Conservation (phyloP, 352 stramenopile genomes). For the Paralagenidium karlingii region DNA sequence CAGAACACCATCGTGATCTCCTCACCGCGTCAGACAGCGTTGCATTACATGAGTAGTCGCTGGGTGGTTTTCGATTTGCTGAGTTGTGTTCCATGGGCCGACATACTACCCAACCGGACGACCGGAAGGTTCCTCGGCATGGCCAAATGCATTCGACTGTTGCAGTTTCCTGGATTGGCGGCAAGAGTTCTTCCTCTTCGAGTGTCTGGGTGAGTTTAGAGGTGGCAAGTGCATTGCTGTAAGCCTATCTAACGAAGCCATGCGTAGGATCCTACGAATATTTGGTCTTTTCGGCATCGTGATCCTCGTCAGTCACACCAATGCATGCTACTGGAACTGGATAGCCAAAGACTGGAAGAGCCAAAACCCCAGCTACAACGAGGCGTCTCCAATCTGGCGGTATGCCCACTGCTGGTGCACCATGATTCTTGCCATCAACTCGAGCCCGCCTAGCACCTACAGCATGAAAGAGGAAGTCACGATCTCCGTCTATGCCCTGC, state of each 20-base stretch:
- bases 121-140: conserved; percentile 39
- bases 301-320: conserved; percentile 31
- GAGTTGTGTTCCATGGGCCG: conserved; percentile 56
- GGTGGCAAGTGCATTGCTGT: conserved; percentile 35
- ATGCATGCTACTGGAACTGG: conserved; percentile 58
- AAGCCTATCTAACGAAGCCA: conserved; percentile 48
- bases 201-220: conserved; percentile 53
- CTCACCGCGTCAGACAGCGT: conserved; percentile 16
- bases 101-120: conserved; percentile 13
- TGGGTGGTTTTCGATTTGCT: conserved; percentile 49
- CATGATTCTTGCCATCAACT: conserved; percentile 43
- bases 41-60: conserved; percentile 34
- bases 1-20: too few relatives aligned
- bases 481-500: conserved; percentile 53
- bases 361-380: conserved; percentile 9
- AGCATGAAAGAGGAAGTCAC: conserved; percentile 31
- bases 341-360: conserved; percentile 28
- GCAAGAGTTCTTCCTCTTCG: too few relatives aligned
- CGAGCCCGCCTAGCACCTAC: conserved; percentile 33
- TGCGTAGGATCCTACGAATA: conserved; percentile 42
- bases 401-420: conserved; percentile 43
- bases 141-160: conserved; percentile 49
- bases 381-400: conserved; percentile 13
- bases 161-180: too few relatives aligned
- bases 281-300: conserved; percentile 33